A percentile compares a stretch with the other conserved stretches of the same genome.
Evolutionary conservation across 208 protist species (phyloP).

Genomic region (Leishmania mexicana): DNA sequence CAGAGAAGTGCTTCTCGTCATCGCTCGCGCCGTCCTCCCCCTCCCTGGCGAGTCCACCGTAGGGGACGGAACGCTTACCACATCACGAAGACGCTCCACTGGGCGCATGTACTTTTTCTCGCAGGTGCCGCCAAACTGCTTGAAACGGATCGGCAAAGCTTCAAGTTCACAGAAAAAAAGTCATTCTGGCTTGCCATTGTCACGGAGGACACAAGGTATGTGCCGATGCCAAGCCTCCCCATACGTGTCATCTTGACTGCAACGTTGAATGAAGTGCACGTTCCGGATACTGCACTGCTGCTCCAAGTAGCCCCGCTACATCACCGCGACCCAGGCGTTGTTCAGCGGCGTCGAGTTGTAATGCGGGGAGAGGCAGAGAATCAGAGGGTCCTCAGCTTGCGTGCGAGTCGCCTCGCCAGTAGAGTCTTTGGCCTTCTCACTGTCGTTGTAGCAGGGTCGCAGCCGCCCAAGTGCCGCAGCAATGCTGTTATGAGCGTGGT

Average conservation of each 20-base stretch:
- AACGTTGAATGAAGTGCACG: slow-evolving; percentile 50
- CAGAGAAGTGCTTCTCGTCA: slow-evolving; percentile 1
- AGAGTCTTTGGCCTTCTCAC: slow-evolving; percentile 13
- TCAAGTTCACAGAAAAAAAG: slow-evolving; percentile 45
- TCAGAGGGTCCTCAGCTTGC: slow-evolving; percentile 38
- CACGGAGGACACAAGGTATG: slow-evolving; percentile 30
- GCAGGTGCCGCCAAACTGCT: slow-evolving; percentile 32
- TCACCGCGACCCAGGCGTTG: slow-evolving; percentile 45
- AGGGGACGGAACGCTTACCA: slow-evolving; percentile 12
- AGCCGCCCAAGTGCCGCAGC: slow-evolving; percentile 38
- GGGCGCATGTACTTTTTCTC: slow-evolving; percentile 38
- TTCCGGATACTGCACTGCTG: slow-evolving; percentile 39
- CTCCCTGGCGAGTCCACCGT: no score
- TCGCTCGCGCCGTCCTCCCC: background rate
- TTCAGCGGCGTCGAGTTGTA: slow-evolving; percentile 42
- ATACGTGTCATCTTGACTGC: slow-evolving; percentile 38
- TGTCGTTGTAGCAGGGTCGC: slow-evolving; percentile 32
- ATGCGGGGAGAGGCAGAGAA: slow-evolving; percentile 57
- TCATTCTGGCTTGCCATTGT: slow-evolving; percentile 34
- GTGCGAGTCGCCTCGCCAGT: slow-evolving; percentile 16
- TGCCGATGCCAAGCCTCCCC: slow-evolving; percentile 31
- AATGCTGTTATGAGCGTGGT: slow-evolving; percentile 21
- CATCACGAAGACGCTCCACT: slow-evolving; percentile 27
- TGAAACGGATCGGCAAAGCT: slow-evolving; percentile 26
- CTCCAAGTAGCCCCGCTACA: slow-evolving; percentile 29